Percentiles rank a stretch among this genome's conserved stretches.
Evolutionary conservation across 495 filamentous ascomycete species (phyloP).

Genomic region (Aspergillus asperescens): DNA sequence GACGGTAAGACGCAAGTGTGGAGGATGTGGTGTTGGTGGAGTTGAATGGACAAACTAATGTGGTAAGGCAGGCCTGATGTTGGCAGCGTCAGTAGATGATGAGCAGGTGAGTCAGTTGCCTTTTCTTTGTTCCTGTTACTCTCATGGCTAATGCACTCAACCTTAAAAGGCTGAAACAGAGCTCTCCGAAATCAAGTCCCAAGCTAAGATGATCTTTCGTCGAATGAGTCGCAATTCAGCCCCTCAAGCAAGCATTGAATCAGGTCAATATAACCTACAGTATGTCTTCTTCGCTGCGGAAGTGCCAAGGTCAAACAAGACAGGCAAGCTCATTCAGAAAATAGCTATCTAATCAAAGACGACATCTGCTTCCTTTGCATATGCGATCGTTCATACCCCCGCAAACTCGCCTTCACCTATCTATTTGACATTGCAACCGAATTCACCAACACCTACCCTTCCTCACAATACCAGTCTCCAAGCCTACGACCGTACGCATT

Average conservation of each 20-base stretch:
- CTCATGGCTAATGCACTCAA: slow-evolving; percentile 4
- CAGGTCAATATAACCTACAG: slow-evolving; percentile 81
- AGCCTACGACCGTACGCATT: slow-evolving; percentile 87
- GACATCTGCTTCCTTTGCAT: slow-evolving; percentile 88
- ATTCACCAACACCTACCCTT: slow-evolving; percentile 80
- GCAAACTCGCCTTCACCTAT: slow-evolving; percentile 98
- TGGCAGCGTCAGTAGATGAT: slow-evolving; percentile 93
- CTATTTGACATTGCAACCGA: slow-evolving; percentile 86
- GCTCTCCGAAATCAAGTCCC: slow-evolving; percentile 80
- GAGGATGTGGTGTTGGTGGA: slow-evolving; percentile 3
- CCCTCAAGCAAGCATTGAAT: slow-evolving; percentile 87
- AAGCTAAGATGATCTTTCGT: slow-evolving; percentile 85
- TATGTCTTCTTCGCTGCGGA: slow-evolving; percentile 37
- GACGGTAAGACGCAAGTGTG: slow-evolving; percentile 60
- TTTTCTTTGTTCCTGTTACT: neutral
- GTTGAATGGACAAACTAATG: slow-evolving; percentile 23
- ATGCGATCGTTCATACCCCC: slow-evolving; percentile 87
- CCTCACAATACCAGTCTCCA: slow-evolving; percentile 64
- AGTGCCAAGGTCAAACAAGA: neutral
- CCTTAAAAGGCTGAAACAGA: slow-evolving; percentile 58
- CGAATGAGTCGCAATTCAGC: slow-evolving; percentile 82
- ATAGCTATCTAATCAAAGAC: slow-evolving; percentile 77
- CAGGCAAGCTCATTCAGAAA: neutral
- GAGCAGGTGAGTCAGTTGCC: slow-evolving; percentile 52
- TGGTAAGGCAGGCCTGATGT: slow-evolving; percentile 62